Conservation (phyloP, 805 yeast genomes). For the Zygosaccharomyces gambellarensis region DNA sequence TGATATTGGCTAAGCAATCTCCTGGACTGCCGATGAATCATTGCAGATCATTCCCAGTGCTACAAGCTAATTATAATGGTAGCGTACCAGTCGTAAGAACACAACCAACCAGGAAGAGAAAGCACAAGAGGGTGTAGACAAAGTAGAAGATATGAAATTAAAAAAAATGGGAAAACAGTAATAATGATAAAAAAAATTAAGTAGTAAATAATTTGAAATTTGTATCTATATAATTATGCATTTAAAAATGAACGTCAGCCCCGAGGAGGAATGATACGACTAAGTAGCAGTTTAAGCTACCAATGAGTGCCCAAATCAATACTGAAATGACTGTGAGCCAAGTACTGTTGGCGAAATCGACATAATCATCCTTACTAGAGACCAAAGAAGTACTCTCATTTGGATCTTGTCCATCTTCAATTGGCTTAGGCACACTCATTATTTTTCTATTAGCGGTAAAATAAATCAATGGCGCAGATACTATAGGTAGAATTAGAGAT, state of each 20-base stretch:
- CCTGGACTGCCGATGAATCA: constrained; percentile 30
- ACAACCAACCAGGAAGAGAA: constrained; percentile 30
- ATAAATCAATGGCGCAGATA: constrained; percentile 80
- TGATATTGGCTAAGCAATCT: constrained; percentile 37
- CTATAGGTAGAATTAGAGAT: constrained; percentile 75
- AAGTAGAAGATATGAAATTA: background rate
- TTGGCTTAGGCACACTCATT: constrained; percentile 51
- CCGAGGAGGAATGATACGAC: constrained; percentile 48
- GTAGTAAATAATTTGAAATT: background rate
- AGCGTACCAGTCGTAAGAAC: constrained; percentile 58
- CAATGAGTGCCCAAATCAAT: constrained; percentile 64
- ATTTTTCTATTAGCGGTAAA: constrained; percentile 67
- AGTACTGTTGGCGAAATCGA: constrained; percentile 69
- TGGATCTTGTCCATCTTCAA: constrained; percentile 30
- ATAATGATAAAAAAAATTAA: background rate
- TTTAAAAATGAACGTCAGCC: constrained; percentile 46
- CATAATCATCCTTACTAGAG: constrained; percentile 27
- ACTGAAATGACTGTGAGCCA: constrained; percentile 50
- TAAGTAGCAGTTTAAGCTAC: constrained; percentile 66
- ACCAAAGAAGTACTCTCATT: constrained; percentile 32
- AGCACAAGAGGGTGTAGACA: constrained; percentile 19
- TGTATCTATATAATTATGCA: background rate
- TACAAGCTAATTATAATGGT: constrained; percentile 71
- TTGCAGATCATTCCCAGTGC: constrained; percentile 54
- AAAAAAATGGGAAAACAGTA: background rate